phyloP scores from a whole-genome alignment of 225 moss, liverwort and hornwort species.

The Asterella californica region DNA sequence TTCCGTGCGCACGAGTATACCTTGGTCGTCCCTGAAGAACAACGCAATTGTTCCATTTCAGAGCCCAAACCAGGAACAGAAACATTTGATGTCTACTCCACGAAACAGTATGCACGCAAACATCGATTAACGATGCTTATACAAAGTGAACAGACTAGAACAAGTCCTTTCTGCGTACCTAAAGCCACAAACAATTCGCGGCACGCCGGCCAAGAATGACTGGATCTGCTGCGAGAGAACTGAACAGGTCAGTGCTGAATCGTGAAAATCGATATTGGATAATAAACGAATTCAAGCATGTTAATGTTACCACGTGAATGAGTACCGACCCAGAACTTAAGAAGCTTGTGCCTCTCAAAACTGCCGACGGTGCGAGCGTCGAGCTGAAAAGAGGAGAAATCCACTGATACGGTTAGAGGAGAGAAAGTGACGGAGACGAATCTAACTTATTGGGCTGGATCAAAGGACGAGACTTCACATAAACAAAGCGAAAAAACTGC shows the following conservation, averaged over 20 bases:
- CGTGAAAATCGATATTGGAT: neutral
- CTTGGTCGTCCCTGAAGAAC: conserved; percentile 74
- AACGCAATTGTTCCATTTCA: neutral
- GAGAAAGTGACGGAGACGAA: too few species aligned
- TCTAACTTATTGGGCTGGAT: neutral
- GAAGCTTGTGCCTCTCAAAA: conserved; percentile 85
- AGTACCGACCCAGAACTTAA: conserved; percentile 74
- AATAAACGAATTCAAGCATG: neutral
- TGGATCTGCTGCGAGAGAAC: conserved; percentile 55
- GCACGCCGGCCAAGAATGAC: conserved; percentile 94
- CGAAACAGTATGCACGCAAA: neutral
- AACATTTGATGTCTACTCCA: neutral
- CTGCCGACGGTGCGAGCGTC: conserved; percentile 72
- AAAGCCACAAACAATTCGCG: conserved; percentile 82
- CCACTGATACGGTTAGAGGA: neutral
- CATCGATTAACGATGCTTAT: neutral
- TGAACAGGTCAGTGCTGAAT: neutral
- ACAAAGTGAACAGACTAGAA: neutral
- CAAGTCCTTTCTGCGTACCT: conserved; percentile 41
- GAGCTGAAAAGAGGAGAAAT: conserved; percentile 32
- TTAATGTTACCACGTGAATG: neutral
- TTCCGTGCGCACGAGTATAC: conserved; percentile 64
- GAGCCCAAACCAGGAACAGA: neutral
- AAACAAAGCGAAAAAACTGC: neutral
- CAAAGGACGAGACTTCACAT: neutral